phyloP scores from a whole-genome alignment of 257 asterid species.

The Solanum microdontum region DNA sequence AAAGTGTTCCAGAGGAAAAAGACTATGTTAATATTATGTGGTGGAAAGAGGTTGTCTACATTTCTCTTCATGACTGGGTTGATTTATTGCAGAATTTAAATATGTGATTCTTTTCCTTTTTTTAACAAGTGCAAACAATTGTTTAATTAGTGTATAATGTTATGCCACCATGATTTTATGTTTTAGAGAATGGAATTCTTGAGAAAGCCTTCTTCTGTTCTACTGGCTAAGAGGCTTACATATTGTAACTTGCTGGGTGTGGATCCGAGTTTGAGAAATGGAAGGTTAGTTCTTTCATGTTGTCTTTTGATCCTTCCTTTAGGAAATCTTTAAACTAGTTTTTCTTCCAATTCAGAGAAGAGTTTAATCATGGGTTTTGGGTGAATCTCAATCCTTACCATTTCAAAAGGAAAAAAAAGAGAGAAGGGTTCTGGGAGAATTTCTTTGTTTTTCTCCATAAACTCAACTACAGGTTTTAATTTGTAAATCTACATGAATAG shows the following conservation, averaged over 20 bases:
- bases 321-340: not conserved
- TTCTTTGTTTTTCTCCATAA: not conserved
- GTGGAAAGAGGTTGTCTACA: constrained; percentile 86
- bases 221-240: constrained; percentile 49
- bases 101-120: not conserved
- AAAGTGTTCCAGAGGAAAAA: constrained; percentile 37
- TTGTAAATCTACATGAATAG: not conserved
- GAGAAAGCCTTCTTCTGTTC: constrained; percentile 84
- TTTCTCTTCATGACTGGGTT: constrained; percentile 3
- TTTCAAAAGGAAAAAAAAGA: not conserved
- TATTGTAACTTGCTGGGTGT: constrained; percentile 69
- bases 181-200: constrained; percentile 67
- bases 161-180: constrained; percentile 7
- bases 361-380: not conserved
- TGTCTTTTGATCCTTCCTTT: not conserved
- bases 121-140: not conserved
- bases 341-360: not conserved
- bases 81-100: not conserved
- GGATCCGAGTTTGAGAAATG: constrained; percentile 62
- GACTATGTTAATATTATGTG: constrained; percentile 61
- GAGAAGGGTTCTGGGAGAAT: not conserved
- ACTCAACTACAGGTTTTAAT: not conserved
- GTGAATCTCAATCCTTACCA: not conserved
- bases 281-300: constrained; percentile 40
- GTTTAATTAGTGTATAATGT: constrained; percentile 3